phyloP scores from a whole-genome alignment of 2,329 filamentous ascomycete species.

The Zymoseptoria tritici region DNA sequence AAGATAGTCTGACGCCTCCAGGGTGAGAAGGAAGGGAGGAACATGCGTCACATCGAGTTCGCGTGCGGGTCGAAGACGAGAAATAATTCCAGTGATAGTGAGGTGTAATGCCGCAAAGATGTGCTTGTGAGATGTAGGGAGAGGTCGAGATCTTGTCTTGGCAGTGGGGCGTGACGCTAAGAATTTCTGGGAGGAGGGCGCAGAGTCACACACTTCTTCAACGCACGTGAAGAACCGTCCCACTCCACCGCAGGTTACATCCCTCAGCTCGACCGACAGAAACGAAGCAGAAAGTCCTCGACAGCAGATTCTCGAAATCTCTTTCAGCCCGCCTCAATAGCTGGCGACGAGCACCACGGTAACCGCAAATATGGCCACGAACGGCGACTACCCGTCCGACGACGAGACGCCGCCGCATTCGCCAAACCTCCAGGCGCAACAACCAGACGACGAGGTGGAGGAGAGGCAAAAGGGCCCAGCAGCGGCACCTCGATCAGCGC shows the following conservation, averaged over 20 bases:
- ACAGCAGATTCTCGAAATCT: not conserved
- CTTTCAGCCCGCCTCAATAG: not conserved
- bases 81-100: not conserved
- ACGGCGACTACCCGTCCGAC: constrained; percentile 47
- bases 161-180: not conserved
- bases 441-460: constrained; percentile 55
- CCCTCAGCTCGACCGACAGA: not conserved
- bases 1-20: not conserved
- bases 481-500: constrained; percentile 61
- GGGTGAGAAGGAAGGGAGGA: not conserved
- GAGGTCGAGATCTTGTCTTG: not conserved
- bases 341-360: not conserved
- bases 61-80: not conserved
- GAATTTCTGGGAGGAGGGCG: not conserved
- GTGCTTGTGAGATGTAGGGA: not conserved
- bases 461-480: constrained; percentile 54
- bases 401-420: constrained; percentile 49
- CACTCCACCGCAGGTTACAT: not conserved
- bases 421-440: constrained; percentile 40
- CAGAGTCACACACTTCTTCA: not conserved
- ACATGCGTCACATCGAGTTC: not conserved
- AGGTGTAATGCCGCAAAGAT: not conserved
- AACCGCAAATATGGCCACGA: constrained; percentile 46
- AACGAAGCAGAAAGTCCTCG: not conserved
- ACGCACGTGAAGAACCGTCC: not conserved